These are phyloP conservation scores for Penicillium sp. DNA, from an alignment of 2,329 filamentous ascomycete species.

Conservation along the genomic window DNA sequence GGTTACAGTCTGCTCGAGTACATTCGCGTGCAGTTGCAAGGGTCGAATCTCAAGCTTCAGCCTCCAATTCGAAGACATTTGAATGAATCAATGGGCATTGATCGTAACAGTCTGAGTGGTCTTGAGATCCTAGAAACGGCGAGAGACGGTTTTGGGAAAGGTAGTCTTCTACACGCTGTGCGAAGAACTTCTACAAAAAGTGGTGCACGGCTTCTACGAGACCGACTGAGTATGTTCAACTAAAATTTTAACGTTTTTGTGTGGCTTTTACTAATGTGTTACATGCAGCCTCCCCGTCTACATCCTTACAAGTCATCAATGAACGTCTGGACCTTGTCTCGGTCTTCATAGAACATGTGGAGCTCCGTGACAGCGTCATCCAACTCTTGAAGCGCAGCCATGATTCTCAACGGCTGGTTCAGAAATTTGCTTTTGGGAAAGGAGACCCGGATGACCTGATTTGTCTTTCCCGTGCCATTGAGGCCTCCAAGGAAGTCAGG, in stretches of 20 bases:
- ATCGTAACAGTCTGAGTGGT: slow-evolving; percentile 85
- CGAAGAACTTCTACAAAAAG: slow-evolving; percentile 88
- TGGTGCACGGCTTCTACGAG: slow-evolving; percentile 77
- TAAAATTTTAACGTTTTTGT: background rate
- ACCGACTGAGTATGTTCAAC: slow-evolving; percentile 67
- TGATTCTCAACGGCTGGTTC: slow-evolving; percentile 84
- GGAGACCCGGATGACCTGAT: slow-evolving; percentile 92
- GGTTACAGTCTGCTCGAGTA: slow-evolving; percentile 83
- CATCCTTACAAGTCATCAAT: slow-evolving; percentile 76
- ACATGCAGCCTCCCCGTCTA: slow-evolving; percentile 70
- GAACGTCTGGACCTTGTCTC: slow-evolving; percentile 78
- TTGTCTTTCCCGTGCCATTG: slow-evolving; percentile 76
- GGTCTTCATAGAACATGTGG: slow-evolving; percentile 65
- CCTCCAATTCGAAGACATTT: slow-evolving; percentile 73
- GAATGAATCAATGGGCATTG: slow-evolving; percentile 81
- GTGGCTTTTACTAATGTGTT: slow-evolving; percentile 14
- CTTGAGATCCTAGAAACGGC: slow-evolving; percentile 87
- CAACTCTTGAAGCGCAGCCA: slow-evolving; percentile 70
- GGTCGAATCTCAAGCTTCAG: slow-evolving; percentile 76
- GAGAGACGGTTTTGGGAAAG: slow-evolving; percentile 72
- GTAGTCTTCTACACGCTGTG: slow-evolving; percentile 86
- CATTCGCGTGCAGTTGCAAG: slow-evolving; percentile 74
- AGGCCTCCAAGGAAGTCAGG: slow-evolving; percentile 66
- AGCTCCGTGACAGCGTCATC: slow-evolving; percentile 69
- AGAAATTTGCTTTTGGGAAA: slow-evolving; percentile 88